A percentile compares a stretch with the other conserved stretches of the same genome.
These are phyloP conservation scores for Trichosporon sp. DNA, from an alignment of 1,284 basidiomycete genomes.

Conservation along the genomic window DNA sequence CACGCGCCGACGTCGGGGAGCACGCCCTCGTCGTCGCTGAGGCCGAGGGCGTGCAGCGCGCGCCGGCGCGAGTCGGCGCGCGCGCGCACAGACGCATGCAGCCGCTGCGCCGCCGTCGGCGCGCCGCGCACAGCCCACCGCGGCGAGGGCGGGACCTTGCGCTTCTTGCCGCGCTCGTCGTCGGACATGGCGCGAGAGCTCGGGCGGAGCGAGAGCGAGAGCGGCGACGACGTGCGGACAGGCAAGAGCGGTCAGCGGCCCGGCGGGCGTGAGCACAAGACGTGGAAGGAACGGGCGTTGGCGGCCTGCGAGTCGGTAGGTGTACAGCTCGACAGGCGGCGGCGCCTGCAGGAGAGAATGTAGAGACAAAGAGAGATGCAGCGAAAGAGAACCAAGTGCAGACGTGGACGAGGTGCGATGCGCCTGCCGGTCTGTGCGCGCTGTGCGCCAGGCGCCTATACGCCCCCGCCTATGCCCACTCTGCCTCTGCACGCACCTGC, in stretches of 20 bases:
- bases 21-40: background rate
- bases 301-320: no score
- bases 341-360: background rate
- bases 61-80: background rate
- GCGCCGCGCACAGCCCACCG: background rate
- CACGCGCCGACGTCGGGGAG: conserved; percentile 38
- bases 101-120: background rate
- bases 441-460: background rate
- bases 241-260: background rate
- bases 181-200: background rate
- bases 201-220: background rate
- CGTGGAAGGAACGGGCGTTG: no score
- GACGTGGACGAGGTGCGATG: background rate
- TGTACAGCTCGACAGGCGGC: no score
- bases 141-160: background rate
- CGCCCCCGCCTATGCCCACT: background rate
- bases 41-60: background rate
- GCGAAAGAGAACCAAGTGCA: no score
- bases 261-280: no score
- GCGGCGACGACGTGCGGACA: no score
- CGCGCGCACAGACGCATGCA: background rate
- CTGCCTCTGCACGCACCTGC: background rate
- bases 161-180: background rate
- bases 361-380: no score
- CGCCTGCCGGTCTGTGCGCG: background rate